Evolutionary conservation across 305 asterid genomes (phyloP).

Genomic region (Stenogyne calaminthoides): DNA sequence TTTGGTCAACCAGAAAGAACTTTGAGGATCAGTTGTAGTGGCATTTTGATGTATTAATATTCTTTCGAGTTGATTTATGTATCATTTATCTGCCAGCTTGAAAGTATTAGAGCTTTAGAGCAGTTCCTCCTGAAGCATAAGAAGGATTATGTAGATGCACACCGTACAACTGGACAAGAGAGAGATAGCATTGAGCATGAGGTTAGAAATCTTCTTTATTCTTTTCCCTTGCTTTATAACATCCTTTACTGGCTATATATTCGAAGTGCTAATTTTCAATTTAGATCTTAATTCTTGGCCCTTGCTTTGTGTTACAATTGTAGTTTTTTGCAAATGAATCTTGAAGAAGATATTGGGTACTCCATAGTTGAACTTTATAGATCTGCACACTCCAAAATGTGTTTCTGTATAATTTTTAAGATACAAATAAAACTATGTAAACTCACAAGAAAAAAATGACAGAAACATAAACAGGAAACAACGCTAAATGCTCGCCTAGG

Average conservation of each 20-base stretch:
- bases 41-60: conserved; percentile 2
- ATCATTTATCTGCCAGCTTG: conserved; percentile 55
- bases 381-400: too few relatives aligned
- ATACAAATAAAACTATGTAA: neutral
- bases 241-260: neutral
- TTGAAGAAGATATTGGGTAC: neutral
- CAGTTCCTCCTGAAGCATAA: conserved; percentile 85
- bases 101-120: conserved; percentile 74
- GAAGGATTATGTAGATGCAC: conserved; percentile 86
- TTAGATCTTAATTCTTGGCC: neutral
- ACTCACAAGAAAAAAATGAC: neutral
- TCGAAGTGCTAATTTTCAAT: conserved; percentile 12
- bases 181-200: conserved; percentile 94
- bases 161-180: conserved; percentile 90
- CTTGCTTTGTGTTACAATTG: neutral
- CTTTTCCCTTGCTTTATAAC: conserved; percentile 18
- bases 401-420: neutral
- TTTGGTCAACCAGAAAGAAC: neutral
- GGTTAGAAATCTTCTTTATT: conserved; percentile 45
- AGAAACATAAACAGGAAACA: neutral
- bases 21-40: neutral
- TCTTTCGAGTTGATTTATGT: conserved; percentile 11
- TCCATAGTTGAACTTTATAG: too few relatives aligned
- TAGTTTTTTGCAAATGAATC: conserved; percentile 4
- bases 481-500: neutral